Evolutionary conservation across 306 rosid genomes (phyloP), one percentile per base, ranked within the genome.

Genomic region (Vachellia pachyceras): DNA sequence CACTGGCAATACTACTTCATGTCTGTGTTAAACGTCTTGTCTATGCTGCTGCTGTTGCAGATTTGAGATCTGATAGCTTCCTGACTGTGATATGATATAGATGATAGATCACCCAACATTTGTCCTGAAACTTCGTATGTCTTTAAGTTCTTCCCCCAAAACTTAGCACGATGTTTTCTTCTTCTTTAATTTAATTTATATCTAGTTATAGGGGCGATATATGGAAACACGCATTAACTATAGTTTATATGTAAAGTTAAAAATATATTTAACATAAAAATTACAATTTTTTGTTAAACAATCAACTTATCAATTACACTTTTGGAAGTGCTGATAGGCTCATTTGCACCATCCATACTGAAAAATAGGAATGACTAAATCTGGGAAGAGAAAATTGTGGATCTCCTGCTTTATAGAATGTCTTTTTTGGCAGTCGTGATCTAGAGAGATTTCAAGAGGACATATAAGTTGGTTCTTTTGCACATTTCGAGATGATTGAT

Each of bases 261-360:
- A 25, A 23, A 45, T n/a, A 29, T 71, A 42, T 71, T 40, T 25
- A 61, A 22, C 40, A 35, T 9, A 5, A 72, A 64, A n/a, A 5
- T 54, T 77, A 17, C 44, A 50, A 52, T 84, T 15, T 23, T 71
- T 52, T 45, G 33, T 40, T 63, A 52, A 42, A 9, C 35, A 47
- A 50, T 58, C 40, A 42, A 66, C 77, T 70, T 52, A 44, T 55
- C 73, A 54, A 14, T 72, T 77, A 55, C 65, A 33, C 41, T 49
- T 80, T 17, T 60, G 47, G 72, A 69, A 58, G 72, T 79, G 63
- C 45, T 75, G 63, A 71, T 70, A 58, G 75, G n/a, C 72, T 77
- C 44, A 25, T 77, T 7, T 54, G 69, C 37, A 39, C 49, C 66
- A 70, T 54, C 79, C 49, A 11, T 63, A 44, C 42, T 36, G 42